Evolutionary conservation across 2,329 filamentous ascomycete genomes (phyloP).

Genomic region (Verticillium albo-atrum): DNA sequence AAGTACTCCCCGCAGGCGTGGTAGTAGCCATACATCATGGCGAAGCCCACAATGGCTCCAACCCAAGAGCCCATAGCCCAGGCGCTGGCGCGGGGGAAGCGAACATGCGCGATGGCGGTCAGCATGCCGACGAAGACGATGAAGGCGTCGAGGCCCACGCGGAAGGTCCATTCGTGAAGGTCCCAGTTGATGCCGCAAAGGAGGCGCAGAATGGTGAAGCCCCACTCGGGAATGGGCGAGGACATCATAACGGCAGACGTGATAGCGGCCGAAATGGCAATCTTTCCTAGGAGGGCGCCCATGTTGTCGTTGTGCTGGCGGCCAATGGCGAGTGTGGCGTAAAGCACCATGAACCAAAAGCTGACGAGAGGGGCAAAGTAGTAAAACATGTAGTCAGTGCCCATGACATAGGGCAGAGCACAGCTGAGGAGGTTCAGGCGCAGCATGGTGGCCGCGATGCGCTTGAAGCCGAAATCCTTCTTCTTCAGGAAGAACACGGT

Average conservation of each 20-base stretch:
- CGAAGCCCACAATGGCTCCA: background rate
- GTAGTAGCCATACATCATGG: background rate
- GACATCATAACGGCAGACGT: constrained; percentile 26
- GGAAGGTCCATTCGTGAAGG: constrained; percentile 42
- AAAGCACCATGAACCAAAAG: constrained; percentile 58
- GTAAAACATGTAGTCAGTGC: constrained; percentile 45
- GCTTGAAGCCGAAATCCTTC: constrained; percentile 49
- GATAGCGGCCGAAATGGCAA: constrained; percentile 36
- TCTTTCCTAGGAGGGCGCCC: constrained; percentile 39
- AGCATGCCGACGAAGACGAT: constrained; percentile 53
- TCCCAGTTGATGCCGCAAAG: constrained; percentile 44
- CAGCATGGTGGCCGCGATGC: constrained; percentile 41
- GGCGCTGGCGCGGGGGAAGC: background rate
- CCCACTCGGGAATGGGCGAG: constrained; percentile 19
- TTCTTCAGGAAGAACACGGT: constrained; percentile 52
- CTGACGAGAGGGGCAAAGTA: constrained; percentile 55
- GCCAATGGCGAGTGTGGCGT: constrained; percentile 42
- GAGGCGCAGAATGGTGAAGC: constrained; percentile 24
- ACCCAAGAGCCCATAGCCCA: background rate
- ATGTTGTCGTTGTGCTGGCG: constrained; percentile 35
- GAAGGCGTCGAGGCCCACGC: constrained; percentile 46
- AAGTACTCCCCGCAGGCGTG: background rate
- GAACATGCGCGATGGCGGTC: constrained; percentile 33
- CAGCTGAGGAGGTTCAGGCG: constrained; percentile 52
- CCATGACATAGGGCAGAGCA: constrained; percentile 49